These are phyloP conservation scores for Neofusicoccum umdonicola DNA, from an alignment of 2,329 filamentous ascomycete species.

Conservation along the genomic window DNA sequence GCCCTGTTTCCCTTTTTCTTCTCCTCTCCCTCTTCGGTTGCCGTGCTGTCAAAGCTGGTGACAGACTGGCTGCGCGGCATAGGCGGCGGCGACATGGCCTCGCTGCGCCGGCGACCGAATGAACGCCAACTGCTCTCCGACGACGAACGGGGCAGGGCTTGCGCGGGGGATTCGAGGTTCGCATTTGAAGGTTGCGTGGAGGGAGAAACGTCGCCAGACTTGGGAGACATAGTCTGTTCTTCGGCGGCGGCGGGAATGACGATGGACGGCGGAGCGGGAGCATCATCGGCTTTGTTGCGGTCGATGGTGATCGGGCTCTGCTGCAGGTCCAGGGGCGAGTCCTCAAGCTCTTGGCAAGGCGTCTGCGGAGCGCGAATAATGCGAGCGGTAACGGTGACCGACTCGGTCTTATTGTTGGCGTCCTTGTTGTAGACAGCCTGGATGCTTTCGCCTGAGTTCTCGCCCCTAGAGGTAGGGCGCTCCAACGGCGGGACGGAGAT, in stretches of 20 bases:
- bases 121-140: constrained; percentile 40
- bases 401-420: constrained; percentile 58
- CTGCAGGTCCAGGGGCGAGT: constrained; percentile 50
- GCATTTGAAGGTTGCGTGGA: constrained; percentile 1
- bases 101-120: constrained; percentile 38
- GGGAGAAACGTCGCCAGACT: constrained; percentile 10
- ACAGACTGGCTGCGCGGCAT: constrained; percentile 27
- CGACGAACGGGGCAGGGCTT: constrained; percentile 34
- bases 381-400: constrained; percentile 82
- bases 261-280: constrained; percentile 22
- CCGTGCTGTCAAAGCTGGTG: constrained; percentile 32
- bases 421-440: constrained; percentile 38
- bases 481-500: constrained; percentile 22
- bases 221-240: constrained; percentile 8
- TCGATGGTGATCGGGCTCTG: constrained; percentile 62
- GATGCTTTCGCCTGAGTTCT: constrained; percentile 19
- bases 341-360: constrained; percentile 48
- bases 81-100: constrained; percentile 30
- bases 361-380: constrained; percentile 60
- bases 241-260: constrained; percentile 28
- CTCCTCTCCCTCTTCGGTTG: constrained; percentile 39
- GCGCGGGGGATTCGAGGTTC: constrained; percentile 1
- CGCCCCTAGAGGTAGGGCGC: constrained; percentile 6
- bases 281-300: constrained; percentile 27
- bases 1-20: constrained; percentile 57